A percentile compares a stretch with the other conserved stretches of the same genome.
Conservation (phyloP, 768 basidiomycete species). For the Boletellus ananiceps region DNA sequence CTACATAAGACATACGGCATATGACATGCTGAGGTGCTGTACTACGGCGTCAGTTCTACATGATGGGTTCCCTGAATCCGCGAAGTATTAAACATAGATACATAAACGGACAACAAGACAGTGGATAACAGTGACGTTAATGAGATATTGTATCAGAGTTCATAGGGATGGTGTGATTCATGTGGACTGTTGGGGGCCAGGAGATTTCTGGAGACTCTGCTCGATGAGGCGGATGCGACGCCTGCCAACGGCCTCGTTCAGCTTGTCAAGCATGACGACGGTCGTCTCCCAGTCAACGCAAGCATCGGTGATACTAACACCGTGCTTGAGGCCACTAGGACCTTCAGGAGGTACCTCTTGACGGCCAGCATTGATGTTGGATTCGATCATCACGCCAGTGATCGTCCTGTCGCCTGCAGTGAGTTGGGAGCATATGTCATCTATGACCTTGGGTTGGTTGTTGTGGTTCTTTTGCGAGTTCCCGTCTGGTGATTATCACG, state of each 20-base stretch:
- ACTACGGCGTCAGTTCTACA: not conserved
- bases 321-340: conserved; percentile 63
- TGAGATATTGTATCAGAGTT: not conserved
- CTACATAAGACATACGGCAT: too few species aligned
- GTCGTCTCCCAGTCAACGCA: conserved; percentile 87
- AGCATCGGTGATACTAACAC: conserved; percentile 88
- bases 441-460: conserved; percentile 82
- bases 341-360: conserved; percentile 84
- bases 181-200: conserved; percentile 23
- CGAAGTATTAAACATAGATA: conserved; percentile 4
- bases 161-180: conserved; percentile 9
- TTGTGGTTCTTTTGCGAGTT: conserved; percentile 95
- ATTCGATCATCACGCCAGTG: conserved; percentile 97
- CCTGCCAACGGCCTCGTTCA: conserved; percentile 46
- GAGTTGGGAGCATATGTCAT: conserved; percentile 71
- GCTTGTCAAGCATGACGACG: conserved; percentile 63
- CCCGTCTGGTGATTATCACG: conserved; percentile 52
- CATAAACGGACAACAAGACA: conserved; percentile 2
- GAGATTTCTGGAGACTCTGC: conserved; percentile 22
- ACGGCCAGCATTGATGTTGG: conserved; percentile 84
- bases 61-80: not conserved
- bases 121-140: not conserved
- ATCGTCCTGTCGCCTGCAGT: conserved; percentile 61
- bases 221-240: conserved; percentile 26
- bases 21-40: too few species aligned